Base-by-base conservation (phyloP, 2,329 filamentous ascomycete species). In the Chaetoscypha palmicola region DNA sequence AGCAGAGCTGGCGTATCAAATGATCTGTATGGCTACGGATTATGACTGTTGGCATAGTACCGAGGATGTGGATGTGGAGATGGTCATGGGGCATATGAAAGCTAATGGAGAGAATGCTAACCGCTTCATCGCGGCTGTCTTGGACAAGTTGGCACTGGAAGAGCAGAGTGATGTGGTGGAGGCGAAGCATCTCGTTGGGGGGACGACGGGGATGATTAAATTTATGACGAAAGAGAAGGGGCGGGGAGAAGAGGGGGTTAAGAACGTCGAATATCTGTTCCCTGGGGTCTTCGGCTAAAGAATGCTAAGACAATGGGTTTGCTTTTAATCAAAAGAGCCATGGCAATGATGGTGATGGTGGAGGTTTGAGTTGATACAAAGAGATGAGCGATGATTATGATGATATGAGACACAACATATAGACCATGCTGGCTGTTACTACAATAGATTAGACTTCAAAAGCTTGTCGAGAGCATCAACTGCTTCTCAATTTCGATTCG, bases 1-100 rank as follows among this genome's bases (percentile, higher is more conserved):
- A 71, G 92, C 92, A 19, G 92, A 98, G 72, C 85, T 98, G 57
- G 85, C 84, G 26, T 97, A 97, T 68, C 89, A 94, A 71, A 94
- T 96, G 78, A 94, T 98, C 61, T 95, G 91, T 74, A 98, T 98
- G 92, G 87, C 88, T 24, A 98, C 92, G 21, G 92, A 98, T 71
- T 98, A 98, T 66, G 92, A 98, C 72, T 97, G 91, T 79, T 98
- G 92, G 92, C 85, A 90, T 62, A 80, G 77, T 16, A 77, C 76
- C 38, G 84, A 80, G 46, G 86, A 86, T 53, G 92, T 98, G 50
- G 90, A 89, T 50, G 92, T 98, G 17, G 86, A 90, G 66, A 94
- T 97, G 86, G 92, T 98, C 44, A 87, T 95, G 81, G 84, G 80
- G 49, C 87, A 94, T 67, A 98, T 98, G 92, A 83, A 85, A 63